Evolutionary conservation across 371 early-diverging fungal genomes (phyloP).

Genomic region (Apophysomyces sp.): DNA sequence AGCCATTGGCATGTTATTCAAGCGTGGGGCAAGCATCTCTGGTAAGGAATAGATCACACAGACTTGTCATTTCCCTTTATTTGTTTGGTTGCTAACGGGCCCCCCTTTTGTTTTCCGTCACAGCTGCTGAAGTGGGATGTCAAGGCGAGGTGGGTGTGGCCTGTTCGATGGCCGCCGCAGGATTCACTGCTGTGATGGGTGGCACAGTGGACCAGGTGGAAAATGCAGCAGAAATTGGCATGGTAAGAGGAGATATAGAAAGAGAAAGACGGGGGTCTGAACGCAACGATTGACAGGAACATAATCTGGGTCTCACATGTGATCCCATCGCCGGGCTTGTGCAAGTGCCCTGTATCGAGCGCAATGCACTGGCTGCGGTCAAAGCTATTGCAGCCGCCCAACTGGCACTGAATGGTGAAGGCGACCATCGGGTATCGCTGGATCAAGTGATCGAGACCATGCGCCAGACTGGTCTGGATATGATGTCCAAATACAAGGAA

Average conservation of each 20-base stretch:
- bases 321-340: conserved; percentile 94
- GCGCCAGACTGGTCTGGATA: conserved; percentile 92
- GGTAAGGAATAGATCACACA: conserved; percentile 1
- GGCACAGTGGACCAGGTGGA: conserved; percentile 88
- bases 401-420: conserved; percentile 90
- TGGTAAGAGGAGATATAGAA: conserved; percentile 39
- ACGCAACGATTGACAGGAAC: conserved; percentile 45
- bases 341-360: conserved; percentile 96
- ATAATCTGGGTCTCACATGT: conserved; percentile 93
- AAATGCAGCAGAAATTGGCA: conserved; percentile 96
- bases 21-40: conserved; percentile 91
- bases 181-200: conserved; percentile 95
- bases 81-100: no score
- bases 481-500: conserved; percentile 96
- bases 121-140: conserved; percentile 95
- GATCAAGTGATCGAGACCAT: conserved; percentile 97
- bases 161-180: conserved; percentile 95
- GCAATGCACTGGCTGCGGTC: conserved; percentile 93
- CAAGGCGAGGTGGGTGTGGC: conserved; percentile 91
- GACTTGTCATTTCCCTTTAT: no score
- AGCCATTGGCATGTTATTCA: conserved; percentile 96
- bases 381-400: conserved; percentile 96
- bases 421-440: conserved; percentile 83
- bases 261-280: neutral
- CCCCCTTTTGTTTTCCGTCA: no score